Evolutionary conservation across 306 rosid genomes (phyloP), one percentile per base, ranked within the genome.

Genomic region (Cyamopsis tetragonoloba): DNA sequence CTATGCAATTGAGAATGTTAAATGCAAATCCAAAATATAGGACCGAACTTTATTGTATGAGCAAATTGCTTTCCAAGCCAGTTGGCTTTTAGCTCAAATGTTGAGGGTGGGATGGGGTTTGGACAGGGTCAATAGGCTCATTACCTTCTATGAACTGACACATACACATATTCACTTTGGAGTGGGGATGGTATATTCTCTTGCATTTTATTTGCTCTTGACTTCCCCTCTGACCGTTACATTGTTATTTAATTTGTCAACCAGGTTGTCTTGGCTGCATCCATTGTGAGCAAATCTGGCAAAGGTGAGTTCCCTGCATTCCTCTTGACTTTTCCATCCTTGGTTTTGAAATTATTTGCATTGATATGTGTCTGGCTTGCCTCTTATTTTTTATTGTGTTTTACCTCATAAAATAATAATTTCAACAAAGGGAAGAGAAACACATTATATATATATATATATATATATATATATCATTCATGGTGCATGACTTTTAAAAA

Each of bases 261-360:
- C 10, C 80, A 93, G 98, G 99, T 93, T 66, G 97, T 93, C 69
- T 96, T 93, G 53, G 99, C 91, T 12, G 96, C 97, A 74, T 90
- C 99, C 37, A 27, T 75, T 47, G 71, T 93, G 48, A 63, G 91
- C 86, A 93, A 93, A 91, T 88, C 99, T 75, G 99, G 99, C 17
- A 93, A 93, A 85, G 97, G 98, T 93, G 66, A 81, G 91, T 73
- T 71, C 62, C 32, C 39, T 63, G 46, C 17, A 2, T 0, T 11
- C 63, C 19, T 22, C 69, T 37, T 50, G 23, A 19, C 17, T 9
- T 19, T 37, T 24, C 41, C 20, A 20, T 53, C 50, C 44, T 46
- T 66, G 18, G 72, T 57, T 42, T 76, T 57, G 26, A 5, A 8
- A 34, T 31, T 9, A 8, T 57, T 17, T 34, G 9, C 54, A 6